phyloP scores from a whole-genome alignment of 2,329 filamentous ascomycete species.

The Colletotrichum musicola region DNA sequence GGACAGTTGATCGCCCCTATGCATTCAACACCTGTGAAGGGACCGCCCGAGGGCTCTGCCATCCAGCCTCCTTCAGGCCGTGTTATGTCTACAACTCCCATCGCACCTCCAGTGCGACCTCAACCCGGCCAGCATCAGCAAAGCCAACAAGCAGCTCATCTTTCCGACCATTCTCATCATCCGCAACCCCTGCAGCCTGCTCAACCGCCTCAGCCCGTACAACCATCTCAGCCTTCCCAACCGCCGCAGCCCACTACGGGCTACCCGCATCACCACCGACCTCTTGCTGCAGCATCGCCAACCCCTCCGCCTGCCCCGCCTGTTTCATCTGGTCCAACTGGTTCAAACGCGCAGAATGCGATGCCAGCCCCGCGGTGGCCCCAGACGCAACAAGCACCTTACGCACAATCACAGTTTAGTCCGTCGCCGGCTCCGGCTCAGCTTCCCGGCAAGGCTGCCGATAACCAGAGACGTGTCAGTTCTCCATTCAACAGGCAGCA shows the following conservation, averaged over 20 bases:
- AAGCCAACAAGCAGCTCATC: neutral
- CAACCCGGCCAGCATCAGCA: constrained; percentile 45
- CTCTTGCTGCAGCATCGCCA: constrained; percentile 39
- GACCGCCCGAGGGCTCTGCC: constrained; percentile 25
- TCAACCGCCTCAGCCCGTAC: constrained; percentile 2
- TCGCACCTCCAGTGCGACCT: constrained; percentile 50
- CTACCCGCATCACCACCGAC: constrained; percentile 25
- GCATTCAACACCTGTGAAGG: constrained; percentile 48
- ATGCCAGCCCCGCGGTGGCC: constrained; percentile 51
- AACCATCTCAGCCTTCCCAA: constrained; percentile 48
- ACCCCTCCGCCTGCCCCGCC: constrained; percentile 29
- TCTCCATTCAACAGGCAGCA: constrained; percentile 48
- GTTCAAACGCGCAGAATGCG: constrained; percentile 1
- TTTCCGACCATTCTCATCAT: constrained; percentile 46
- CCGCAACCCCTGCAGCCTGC: constrained; percentile 47
- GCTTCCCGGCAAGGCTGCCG: constrained; percentile 41
- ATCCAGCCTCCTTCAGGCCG: constrained; percentile 45
- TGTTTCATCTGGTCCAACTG: neutral
- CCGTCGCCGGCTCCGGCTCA: constrained; percentile 42
- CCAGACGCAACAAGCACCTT: constrained; percentile 46
- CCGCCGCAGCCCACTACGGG: constrained; percentile 45
- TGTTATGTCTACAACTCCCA: constrained; percentile 49
- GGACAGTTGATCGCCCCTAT: constrained; percentile 51
- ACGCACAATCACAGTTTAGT: constrained; percentile 42
- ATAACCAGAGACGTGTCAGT: constrained; percentile 47